Evolutionary conservation across 2,329 filamentous ascomycete species (phyloP).

Genomic region (Microsporum ferrugineum): DNA sequence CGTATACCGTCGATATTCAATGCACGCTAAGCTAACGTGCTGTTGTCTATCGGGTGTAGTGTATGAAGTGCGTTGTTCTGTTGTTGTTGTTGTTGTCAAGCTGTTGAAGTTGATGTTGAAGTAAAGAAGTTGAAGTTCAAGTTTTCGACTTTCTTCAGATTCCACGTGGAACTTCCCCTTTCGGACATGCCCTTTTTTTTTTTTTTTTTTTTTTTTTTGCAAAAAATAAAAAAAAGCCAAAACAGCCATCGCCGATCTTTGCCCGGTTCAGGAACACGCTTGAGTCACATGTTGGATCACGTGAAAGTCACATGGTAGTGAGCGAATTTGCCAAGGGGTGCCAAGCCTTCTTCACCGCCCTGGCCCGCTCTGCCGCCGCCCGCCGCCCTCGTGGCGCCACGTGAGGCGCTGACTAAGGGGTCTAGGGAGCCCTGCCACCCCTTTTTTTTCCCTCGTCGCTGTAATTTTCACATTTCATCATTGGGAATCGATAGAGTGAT

Average conservation of each 20-base stretch:
- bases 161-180: slow-evolving; percentile 3
- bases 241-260: neutral
- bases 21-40: no score
- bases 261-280: neutral
- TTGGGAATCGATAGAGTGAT: no score
- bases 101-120: neutral
- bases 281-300: neutral
- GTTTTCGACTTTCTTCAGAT: neutral
- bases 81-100: neutral
- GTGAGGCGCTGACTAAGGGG: neutral
- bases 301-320: neutral
- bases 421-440: neutral
- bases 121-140: neutral
- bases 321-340: neutral
- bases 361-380: neutral
- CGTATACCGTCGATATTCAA: neutral
- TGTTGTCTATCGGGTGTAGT: neutral
- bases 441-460: no score
- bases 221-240: neutral
- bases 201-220: neutral
- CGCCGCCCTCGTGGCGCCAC: slow-evolving; percentile 1
- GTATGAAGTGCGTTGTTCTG: neutral
- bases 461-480: no score
- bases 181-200: neutral
- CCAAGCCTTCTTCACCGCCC: neutral